Evolutionary conservation across 495 filamentous ascomycete genomes (phyloP), one percentile per base, ranked within the genome.

Genomic region (Cairneyella variabilis): DNA sequence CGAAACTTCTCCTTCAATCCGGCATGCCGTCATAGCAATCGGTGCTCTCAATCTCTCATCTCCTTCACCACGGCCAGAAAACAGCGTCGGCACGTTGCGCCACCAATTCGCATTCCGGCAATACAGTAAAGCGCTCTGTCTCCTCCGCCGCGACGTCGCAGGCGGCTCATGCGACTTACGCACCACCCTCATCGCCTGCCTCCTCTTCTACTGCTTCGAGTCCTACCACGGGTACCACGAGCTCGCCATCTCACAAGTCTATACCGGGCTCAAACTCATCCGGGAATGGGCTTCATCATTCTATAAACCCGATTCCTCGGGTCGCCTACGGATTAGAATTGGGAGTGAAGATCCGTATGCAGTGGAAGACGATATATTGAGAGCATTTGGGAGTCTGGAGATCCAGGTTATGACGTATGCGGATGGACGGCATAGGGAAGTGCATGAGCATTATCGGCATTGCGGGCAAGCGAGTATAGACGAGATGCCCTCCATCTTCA

Each of bases 181-280:
- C 17, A 53, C 56, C 2, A 54, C 56, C 14, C 42, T 58, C 3
- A 53, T 53, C 2, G 56, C 49, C 1, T 53, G 56, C 50, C 27
- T 58, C 9, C 45, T 58, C 0, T 58, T 53, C 28, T 49, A 52
- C 36, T 58, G 56, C 39, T 58, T 58, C 17, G 56, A 58, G 22
- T 51, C 47, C 9, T 52, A 46, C 22, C 54, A 57, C 18, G 54
- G 54, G 3, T 45, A 51, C 32, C 54, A 57, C 48, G 54, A 57
- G 8, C 21, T 32, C 7, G 54, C 54, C 45, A 47, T 51, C 37
- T 30, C 18, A 4, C 47, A 51, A 42, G 48, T 52, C 6, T 48
- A 52, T 25, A 46, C 48, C 2, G 54, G 54, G 10, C 53, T 63
- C 5, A 47, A 32, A 18, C 44, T 53, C 12, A 58, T 65, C 34